phyloP scores from a whole-genome alignment of 2,329 filamentous ascomycete genomes.

The Biscogniauxia marginata region DNA sequence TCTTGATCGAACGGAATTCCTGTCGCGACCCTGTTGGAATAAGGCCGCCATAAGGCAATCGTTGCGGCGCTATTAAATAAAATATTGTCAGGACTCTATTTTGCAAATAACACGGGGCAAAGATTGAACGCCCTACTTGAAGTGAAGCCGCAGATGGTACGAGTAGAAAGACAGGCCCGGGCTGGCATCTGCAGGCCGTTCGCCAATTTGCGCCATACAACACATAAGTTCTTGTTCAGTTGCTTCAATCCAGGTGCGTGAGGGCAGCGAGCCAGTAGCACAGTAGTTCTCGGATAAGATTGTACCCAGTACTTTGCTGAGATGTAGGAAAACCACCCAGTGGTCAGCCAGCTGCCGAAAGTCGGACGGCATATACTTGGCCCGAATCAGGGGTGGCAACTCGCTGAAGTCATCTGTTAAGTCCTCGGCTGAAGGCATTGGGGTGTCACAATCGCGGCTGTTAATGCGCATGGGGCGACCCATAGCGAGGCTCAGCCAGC shows the following conservation, averaged over 20 bases:
- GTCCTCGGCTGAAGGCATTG: constrained; percentile 24
- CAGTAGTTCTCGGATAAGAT: constrained; percentile 11
- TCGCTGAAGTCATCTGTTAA: constrained; percentile 8
- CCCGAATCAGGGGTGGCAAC: neutral
- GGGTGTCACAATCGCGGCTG: constrained; percentile 36
- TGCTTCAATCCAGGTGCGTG: constrained; percentile 9
- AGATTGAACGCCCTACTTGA: constrained; percentile 5
- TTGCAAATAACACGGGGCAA: neutral
- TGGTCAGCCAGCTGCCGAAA: constrained; percentile 8
- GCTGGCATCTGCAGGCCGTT: constrained; percentile 4
- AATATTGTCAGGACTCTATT: neutral
- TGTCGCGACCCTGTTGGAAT: constrained; percentile 3
- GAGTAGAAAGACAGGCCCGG: constrained; percentile 9
- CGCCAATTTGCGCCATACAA: constrained; percentile 6
- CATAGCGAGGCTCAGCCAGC: constrained; percentile 38
- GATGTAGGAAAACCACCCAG: constrained; percentile 10
- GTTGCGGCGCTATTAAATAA: constrained; percentile 5
- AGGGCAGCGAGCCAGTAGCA: constrained; percentile 6
- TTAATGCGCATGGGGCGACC: constrained; percentile 40
- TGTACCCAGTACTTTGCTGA: constrained; percentile 11
- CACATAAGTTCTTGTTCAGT: constrained; percentile 9
- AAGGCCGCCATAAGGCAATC: constrained; percentile 11
- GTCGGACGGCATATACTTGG: constrained; percentile 10
- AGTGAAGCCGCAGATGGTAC: constrained; percentile 10
- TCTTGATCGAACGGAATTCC: constrained; percentile 3